Evolutionary conservation across 192 early-diverging fungal genomes (phyloP).

Genomic region (Gorgonomyces haynaldii): DNA sequence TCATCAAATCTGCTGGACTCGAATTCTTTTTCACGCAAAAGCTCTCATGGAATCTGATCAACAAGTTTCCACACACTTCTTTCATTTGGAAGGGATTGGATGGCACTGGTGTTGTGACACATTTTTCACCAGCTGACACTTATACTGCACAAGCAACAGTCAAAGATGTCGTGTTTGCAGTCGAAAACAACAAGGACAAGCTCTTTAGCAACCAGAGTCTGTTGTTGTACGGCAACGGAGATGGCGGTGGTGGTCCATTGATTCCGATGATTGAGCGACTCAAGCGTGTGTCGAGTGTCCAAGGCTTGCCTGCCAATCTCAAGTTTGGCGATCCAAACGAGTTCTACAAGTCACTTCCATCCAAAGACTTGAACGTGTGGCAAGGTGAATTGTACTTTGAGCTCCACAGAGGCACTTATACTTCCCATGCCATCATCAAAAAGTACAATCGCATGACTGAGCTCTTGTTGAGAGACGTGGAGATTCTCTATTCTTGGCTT

Average conservation of each 20-base stretch:
- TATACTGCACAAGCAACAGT: conserved; percentile 56
- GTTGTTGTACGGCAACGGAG: conserved; percentile 89
- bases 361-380: conserved; percentile 67
- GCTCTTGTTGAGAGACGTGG: conserved; percentile 71
- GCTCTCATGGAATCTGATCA: conserved; percentile 98
- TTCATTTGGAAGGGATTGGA: conserved; percentile 90
- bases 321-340: conserved; percentile 62
- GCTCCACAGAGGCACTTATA: conserved; percentile 96
- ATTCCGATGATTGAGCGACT: conserved; percentile 77
- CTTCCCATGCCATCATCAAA: conserved; percentile 79
- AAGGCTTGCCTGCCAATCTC: conserved; percentile 67
- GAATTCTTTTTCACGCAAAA: conserved; percentile 99
- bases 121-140: conserved; percentile 87
- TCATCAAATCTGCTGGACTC: conserved; percentile 41
- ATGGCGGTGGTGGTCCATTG: conserved; percentile 80
- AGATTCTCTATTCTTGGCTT: conserved; percentile 44
- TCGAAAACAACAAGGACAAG: conserved; percentile 80
- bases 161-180: conserved; percentile 45
- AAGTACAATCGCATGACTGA: conserved; percentile 77
- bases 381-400: conserved; percentile 97
- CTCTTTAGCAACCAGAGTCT: conserved; percentile 75
- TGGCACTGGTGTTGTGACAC: conserved; percentile 71
- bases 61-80: conserved; percentile 95
- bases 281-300: conserved; percentile 56
- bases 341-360: conserved; percentile 72